Evolutionary conservation across 2,329 filamentous ascomycete genomes (phyloP), one percentile per base, ranked within the genome.

Genomic region (Aspergillus candidus): DNA sequence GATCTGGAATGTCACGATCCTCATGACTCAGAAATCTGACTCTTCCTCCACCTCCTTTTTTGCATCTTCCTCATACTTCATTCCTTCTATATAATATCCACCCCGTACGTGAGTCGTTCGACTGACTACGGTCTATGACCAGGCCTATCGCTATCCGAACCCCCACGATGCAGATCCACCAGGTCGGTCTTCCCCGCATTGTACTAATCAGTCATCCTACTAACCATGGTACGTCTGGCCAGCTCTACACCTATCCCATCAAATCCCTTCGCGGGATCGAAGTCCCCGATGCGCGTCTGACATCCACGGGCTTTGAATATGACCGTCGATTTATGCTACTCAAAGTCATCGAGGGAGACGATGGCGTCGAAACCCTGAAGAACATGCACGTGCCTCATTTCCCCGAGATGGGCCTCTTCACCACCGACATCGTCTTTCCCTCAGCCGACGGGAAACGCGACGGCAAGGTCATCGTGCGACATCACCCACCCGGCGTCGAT

Each of bases 171-270:
- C 57, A 62, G 45, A 54, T 67, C 43, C 60, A 54, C 51, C 52
- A 66, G 55, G 63, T 65, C 57, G 6, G 52, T 51, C 13, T 17
- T 7, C 27, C 14, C 12, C 13, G 37, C 17, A 17, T 13, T 12
- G 22, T 27, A 27, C 22, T 27, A 27, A 6, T 18, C 2, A 12
- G 13, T 35, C n/a, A n/a, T 30, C 4, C 11, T 34, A 10, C 32
- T 38, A 40, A 35, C 22, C 13, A 10, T 13, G 27, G 43, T 11
- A 39, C 14, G 11, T 12, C 10, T 3, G 22, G 22, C 30, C 50
- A 83, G 78, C 72, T 88, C 31, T 86, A 82, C 63, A 73, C 84
- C 38, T 87, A 88, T 61, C 84, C 85, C 34, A 82, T 88, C 67
- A 88, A 88, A 61, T 82, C 76, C 6, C 74, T 88, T n/a, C 78